A percentile compares a stretch with the other conserved stretches of the same genome.
Conservation (phyloP, 2,329 filamentous ascomycete species). For the Neonectria sp. region DNA sequence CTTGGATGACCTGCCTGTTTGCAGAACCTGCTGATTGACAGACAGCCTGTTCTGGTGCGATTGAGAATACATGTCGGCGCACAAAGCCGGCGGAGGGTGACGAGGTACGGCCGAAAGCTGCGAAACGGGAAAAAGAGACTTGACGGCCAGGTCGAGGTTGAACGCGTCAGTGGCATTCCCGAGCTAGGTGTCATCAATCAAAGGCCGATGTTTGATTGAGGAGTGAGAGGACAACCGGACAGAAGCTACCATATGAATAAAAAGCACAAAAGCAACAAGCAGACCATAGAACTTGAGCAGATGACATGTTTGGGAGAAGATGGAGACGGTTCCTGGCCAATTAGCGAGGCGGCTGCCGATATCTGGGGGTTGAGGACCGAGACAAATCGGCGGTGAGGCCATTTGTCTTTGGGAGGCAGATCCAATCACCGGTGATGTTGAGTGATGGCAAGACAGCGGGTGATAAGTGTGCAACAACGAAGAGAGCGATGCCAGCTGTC, state of each 20-base stretch:
- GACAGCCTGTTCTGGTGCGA: constrained; percentile 3
- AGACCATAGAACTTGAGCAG: constrained; percentile 3
- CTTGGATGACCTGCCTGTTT: constrained; percentile 18
- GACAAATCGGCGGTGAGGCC: constrained; percentile 10
- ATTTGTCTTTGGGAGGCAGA: not conserved
- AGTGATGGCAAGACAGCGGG: not conserved
- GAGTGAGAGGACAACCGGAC: not conserved
- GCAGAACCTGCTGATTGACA: constrained; percentile 4
- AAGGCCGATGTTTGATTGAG: not conserved
- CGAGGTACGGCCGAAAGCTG: constrained; percentile 19
- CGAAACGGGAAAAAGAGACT: constrained; percentile 6
- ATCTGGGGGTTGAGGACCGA: not conserved
- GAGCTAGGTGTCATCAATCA: constrained; percentile 7
- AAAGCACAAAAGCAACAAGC: constrained; percentile 12
- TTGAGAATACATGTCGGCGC: constrained; percentile 2
- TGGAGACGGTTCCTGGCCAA: constrained; percentile 4
- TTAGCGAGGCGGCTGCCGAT: not conserved
- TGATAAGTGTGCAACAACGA: not conserved
- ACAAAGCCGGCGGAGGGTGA: constrained; percentile 9
- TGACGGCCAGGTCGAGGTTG: not conserved
- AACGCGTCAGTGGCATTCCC: constrained; percentile 2
- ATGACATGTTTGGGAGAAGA: constrained; percentile 10
- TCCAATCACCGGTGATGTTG: not conserved
- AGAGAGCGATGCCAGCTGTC: constrained; percentile 14
- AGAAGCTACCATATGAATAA: not conserved